phyloP scores from a whole-genome alignment of 768 basidiomycete genomes.

The Suillus bovinus region DNA sequence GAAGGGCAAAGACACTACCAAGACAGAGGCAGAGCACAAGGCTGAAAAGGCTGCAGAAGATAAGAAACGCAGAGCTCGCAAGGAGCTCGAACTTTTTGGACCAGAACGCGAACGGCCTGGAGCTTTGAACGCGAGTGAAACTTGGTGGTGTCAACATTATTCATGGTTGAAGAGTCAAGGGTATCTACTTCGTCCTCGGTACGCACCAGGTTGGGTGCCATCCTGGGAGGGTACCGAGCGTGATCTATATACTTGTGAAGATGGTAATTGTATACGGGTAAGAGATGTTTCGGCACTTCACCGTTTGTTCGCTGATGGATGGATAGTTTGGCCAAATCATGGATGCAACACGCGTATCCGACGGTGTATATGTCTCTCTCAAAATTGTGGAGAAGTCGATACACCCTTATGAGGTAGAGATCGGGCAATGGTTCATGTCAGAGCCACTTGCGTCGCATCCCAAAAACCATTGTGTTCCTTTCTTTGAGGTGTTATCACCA shows the following conservation, averaged over 20 bases:
- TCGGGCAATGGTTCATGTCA: slow-evolving; percentile 23
- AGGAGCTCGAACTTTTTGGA: slow-evolving; percentile 4
- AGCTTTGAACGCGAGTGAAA: slow-evolving; percentile 5
- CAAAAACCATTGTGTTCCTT: slow-evolving; percentile 28
- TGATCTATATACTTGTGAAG: slow-evolving; percentile 12
- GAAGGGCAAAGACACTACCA: background rate
- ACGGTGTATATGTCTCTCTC: slow-evolving; percentile 29
- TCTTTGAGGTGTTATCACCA: slow-evolving; percentile 17
- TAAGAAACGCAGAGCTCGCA: slow-evolving; percentile 1
- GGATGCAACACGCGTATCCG: slow-evolving; percentile 33
- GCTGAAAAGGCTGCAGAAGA: background rate
- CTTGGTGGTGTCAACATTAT: slow-evolving; percentile 22
- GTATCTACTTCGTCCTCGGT: slow-evolving; percentile 35
- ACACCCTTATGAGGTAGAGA: slow-evolving; percentile 25
- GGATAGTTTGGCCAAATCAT: slow-evolving; percentile 1
- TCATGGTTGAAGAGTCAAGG: slow-evolving; percentile 31
- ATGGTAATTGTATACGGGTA: background rate
- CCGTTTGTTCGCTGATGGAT: background rate
- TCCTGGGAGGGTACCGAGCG: slow-evolving; percentile 28
- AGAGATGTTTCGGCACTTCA: background rate
- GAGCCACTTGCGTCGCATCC: slow-evolving; percentile 6
- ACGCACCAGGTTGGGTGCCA: slow-evolving; percentile 33
- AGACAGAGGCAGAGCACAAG: background rate
- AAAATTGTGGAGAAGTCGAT: slow-evolving; percentile 21
- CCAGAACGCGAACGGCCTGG: background rate